Evolutionary conservation across 176 grass and related monocot species (phyloP), one percentile per base, ranked within the genome.

Genomic region (Avena atlantica): DNA sequence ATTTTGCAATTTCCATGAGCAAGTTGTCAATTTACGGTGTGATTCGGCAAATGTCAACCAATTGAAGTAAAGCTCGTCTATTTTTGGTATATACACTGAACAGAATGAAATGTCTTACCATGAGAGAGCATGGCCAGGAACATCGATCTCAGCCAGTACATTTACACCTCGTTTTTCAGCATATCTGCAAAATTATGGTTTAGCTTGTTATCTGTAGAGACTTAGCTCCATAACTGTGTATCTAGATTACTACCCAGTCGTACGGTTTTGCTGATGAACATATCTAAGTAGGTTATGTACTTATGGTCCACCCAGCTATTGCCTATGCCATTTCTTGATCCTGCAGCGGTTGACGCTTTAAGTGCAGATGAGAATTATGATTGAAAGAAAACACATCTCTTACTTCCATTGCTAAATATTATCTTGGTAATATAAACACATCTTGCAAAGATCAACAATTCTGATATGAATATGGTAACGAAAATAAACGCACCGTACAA

Each of bases 91-190:
- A 36, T 67, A 48, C 77, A 83, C 27, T 80, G 29, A 68, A 66
- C 58, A 79, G 16, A 60, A 70, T 63, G 9, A 60, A 82, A 58
- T 82, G 56, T 56, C 37, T 90, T 88, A 98, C 93, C 96, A 98
- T 91, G 96, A 98, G 15, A 50, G 81, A 84, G 92, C 86, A 89
- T 98, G 96, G 19, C 96, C 96, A 68, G 96, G 96, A 83, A 96
- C 93, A 96, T 98, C 96, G 82, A 98, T 94, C 88, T 98, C 96
- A 59, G 96, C 96, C 89, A 98, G 88, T 42, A 98, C 92, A 88
- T 96, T 98, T 76, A 98, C 85, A 78, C 96, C 96, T 86, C 88
- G 40, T 20, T 84, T 95, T 91, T 96, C 87, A 83, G 93, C 93
- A 74, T 98, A 98, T 70, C 96, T 98, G 86, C 83, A 83, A 91